Base-by-base conservation (phyloP, 2,329 filamentous ascomycete species). In the Aspergillus phoenicis region DNA sequence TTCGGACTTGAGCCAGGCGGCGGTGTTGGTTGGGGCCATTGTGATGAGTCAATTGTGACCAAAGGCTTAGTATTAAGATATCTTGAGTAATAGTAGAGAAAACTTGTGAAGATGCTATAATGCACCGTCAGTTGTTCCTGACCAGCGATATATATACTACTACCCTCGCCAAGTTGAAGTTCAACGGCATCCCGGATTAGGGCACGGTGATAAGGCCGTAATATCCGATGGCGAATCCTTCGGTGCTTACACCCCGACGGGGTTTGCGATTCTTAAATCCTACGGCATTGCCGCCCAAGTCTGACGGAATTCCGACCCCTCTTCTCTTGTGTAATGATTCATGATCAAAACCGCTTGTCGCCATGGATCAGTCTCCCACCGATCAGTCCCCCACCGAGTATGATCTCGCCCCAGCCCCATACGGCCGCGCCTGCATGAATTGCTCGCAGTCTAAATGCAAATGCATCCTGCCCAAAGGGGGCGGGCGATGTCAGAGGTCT, bases 1-100 rank as follows among this genome's bases (percentile, higher is more conserved):
- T 61, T 75, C 63, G 59, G 70, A 66, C 58, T 74, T 47, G 57
- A 71, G 61, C 71, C 75, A 78, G 28, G 76, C 76, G 17, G 76
- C 75, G 51, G 67, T 64, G 59, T 77, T 78, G 51, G 54, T 54
- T 45, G 65, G 60, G 13, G 41, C 5, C 60, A 56, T 62, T 48
- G 7, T 48, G 36, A 10, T 22, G 28, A 22, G 49, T 20, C 33
- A 6, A 36, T 36, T 1, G 5, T 36, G 11, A 36, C 26, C 4
- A 26, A 5, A 3, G 26, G 1, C 6, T 7, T 26, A 26, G 26
- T 26, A 26, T 26, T 26, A 26, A 26, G 4, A 3, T 4, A 26
- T 26, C 4, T 26, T 26, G 26, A 1, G 26, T 5, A 26, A 26
- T 26, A 26, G 6, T 7, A 7, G 33, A 36, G 4, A 36, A 36